A percentile compares a stretch with the other conserved stretches of the same genome.
phyloP scores from a whole-genome alignment of 306 rosid species.

The Inga laurina region DNA sequence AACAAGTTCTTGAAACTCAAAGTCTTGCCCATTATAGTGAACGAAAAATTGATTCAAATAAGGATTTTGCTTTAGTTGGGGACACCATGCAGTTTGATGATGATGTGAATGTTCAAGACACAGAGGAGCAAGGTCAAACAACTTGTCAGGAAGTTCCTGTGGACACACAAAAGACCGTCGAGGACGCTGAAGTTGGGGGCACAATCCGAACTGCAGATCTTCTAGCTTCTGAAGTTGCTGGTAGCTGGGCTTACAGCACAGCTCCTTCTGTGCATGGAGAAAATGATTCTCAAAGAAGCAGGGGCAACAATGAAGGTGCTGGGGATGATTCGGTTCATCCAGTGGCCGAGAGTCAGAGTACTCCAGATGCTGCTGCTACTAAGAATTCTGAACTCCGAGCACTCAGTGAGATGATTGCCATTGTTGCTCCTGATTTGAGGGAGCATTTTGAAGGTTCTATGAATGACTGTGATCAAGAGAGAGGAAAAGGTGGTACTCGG shows the following conservation, averaged over 20 bases:
- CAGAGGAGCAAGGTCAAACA: slow-evolving; percentile 54
- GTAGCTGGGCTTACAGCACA: slow-evolving; percentile 93
- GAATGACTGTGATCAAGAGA: slow-evolving; percentile 36
- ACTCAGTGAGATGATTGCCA: slow-evolving; percentile 80
- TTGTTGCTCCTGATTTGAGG: slow-evolving; percentile 85
- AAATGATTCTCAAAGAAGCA: slow-evolving; percentile 63
- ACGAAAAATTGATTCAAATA: slow-evolving; percentile 57
- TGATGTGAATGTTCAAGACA: slow-evolving; percentile 61
- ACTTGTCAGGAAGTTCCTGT: slow-evolving; percentile 44
- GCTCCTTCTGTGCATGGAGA: slow-evolving; percentile 79
- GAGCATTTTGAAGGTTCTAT: slow-evolving; percentile 59
- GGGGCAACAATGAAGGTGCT: slow-evolving; percentile 51
- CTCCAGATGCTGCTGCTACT: slow-evolving; percentile 42
- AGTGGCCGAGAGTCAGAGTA: slow-evolving; percentile 69
- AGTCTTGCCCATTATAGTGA: slow-evolving; percentile 61
- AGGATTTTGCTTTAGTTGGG: slow-evolving; percentile 43
- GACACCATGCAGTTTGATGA: slow-evolving; percentile 80
- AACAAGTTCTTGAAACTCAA: slow-evolving; percentile 73
- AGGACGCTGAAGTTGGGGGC: slow-evolving; percentile 67
- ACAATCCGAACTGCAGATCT: slow-evolving; percentile 74
- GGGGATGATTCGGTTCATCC: slow-evolving; percentile 45
- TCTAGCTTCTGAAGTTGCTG: slow-evolving; percentile 84
- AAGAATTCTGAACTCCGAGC: slow-evolving; percentile 63
- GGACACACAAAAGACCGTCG: slow-evolving; percentile 55
- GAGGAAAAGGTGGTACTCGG: slow-evolving; percentile 32